Conservation (phyloP, 805 yeast genomes). For the Candida oleophila region DNA sequence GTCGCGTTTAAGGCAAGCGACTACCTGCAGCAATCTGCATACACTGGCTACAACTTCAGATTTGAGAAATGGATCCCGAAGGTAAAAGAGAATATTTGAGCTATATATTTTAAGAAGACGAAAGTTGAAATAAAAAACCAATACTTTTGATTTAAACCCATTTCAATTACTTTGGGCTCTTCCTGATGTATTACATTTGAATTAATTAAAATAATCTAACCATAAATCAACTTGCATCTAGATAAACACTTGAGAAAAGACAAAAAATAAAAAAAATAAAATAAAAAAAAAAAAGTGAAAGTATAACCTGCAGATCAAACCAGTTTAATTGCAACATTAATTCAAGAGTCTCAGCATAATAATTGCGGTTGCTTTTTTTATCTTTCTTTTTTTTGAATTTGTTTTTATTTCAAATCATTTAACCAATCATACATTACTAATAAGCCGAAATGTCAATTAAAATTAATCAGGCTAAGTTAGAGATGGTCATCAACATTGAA, state of each 20-base stretch:
- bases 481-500: constrained; percentile 1
- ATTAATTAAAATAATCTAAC: not conserved
- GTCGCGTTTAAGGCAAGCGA: not conserved
- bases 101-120: too few relatives aligned
- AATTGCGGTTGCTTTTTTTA: not conserved
- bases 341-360: not conserved
- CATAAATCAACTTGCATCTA: not conserved
- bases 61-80: not conserved
- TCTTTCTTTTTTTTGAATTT: not conserved
- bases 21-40: constrained; percentile 1
- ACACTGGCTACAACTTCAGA: not conserved
- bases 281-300: not conserved
- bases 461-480: not conserved
- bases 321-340: constrained; percentile 1
- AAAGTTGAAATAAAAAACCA: too few relatives aligned
- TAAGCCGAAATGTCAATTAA: not conserved
- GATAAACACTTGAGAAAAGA: not conserved
- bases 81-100: too few relatives aligned
- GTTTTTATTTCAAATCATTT: not conserved
- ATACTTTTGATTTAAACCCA: too few relatives aligned
- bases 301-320: constrained; percentile 1
- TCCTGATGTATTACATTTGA: not conserved
- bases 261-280: not conserved
- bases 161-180: too few relatives aligned
- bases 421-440: not conserved